Base-by-base conservation (phyloP, 371 early-diverging fungal species). In the Catenaria anguillulae region DNA sequence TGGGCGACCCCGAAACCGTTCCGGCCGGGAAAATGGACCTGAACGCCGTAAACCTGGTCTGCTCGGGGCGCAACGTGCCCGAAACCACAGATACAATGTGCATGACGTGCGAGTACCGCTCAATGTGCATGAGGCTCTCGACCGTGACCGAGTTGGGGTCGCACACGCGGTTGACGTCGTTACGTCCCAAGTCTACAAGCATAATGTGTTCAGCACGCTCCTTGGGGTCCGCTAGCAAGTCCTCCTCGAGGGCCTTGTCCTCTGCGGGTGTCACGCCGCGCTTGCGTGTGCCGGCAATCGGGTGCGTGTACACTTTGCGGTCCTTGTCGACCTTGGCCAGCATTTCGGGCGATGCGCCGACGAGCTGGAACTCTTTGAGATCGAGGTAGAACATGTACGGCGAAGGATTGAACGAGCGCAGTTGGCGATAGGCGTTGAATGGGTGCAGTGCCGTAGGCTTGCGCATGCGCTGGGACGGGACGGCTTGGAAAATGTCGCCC, bases 301-400 rank as follows among this genome's bases (percentile, higher is more conserved):
- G 97, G 70, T 94, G 95, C 42, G 88, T 89, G 68, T 77, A 85
- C 0, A 90, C 92, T 1, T 78, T 75, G 31, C 82, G 76, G 62
- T 88, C 80, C 40, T 5, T 17, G 54, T 93, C 87, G 12, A 97
- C 95, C 68, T 89, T 90, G 63, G 90, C 89, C 60, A 97, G 76
- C 89, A 95, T 89, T 71, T 97, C 97, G 29, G 97, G 97, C 19
- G 94, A 93, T 1, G 97, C 97, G 26, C 97, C 97, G 8, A 95
- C 95, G n/a, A 93, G 73, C 64, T 89, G 89, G 68, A 93, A 94
- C 56, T 82, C 89, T 55, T 85, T 82, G 59, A 91, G 71, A 66
- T 94, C 88, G 68, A 95, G 81, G 66, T 94, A 96, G 71, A 95
- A 97, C 92, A 97, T 91, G 73, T 97, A 97, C n/a, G 97, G 97